Base-by-base conservation (phyloP, 768 basidiomycete genomes). In the Pleurotus djamor region DNA sequence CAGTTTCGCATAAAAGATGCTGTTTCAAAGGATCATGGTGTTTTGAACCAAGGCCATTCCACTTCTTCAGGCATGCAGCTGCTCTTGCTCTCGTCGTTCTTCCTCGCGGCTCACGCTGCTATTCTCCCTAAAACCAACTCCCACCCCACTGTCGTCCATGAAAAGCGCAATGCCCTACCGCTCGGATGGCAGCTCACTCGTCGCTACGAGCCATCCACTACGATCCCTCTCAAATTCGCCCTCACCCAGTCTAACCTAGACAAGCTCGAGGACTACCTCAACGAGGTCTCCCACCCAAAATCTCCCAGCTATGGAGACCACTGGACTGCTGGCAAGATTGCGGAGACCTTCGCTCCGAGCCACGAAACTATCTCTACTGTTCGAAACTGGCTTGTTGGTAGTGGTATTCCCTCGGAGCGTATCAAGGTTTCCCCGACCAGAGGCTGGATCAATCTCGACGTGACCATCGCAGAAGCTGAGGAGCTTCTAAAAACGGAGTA, bases 281-380 rank as follows among this genome's bases (percentile, higher is more conserved):
- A 76, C 63, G 75, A 76, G 36, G 77, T 84, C 16, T 78, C 83
- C 2, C 76, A 83, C 58, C 82, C 83, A 3, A 76, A 78, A 21
- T 83, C 83, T 0, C 72, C 72, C 5, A 72, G 71, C 62, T 85
- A 83, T 62, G 82, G 82, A 12, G 69, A 78, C 58, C 83, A 84
- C 64, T 82, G 79, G 75, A 68, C 74, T 4, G 67, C 82, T 4
- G 71, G 69, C 1, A 65, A 79, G 54, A 73, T 84, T 32, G 73
- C 77, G 4, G 69, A 74, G 14, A 72, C 74, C 8, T 85, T 85
- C 68, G 69, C 79, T 1, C 80, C 83, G 14, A 73, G 71, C 21
- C 59, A 60, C 8, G 77, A 79, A 34, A 72, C 79, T 9, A 68
- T 83, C 44, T 63, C 71, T 12, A 63, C 75, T 5, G 81, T 84